A percentile compares a stretch with the other conserved stretches of the same genome.
Evolutionary conservation across 371 early-diverging fungal genomes (phyloP).

Genomic region (Mortierella sp.): DNA sequence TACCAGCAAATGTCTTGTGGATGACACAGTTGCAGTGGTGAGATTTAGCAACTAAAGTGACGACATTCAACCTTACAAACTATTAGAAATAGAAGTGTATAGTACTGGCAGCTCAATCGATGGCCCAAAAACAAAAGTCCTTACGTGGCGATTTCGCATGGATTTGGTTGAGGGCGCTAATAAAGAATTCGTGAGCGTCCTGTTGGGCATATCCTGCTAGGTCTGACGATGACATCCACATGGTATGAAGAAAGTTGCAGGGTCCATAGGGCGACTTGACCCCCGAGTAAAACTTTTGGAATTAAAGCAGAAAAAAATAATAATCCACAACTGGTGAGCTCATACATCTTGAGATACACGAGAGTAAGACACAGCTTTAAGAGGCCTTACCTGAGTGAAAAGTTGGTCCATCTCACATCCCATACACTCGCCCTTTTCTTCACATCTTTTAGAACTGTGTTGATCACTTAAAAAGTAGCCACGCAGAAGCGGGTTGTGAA

Average conservation of each 20-base stretch:
- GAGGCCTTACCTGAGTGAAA: constrained; percentile 71
- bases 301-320: neutral
- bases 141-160: constrained; percentile 70
- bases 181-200: constrained; percentile 97
- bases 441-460: constrained; percentile 78
- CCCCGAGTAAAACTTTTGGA: constrained; percentile 73
- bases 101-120: neutral
- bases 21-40: constrained; percentile 85
- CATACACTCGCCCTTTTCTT: constrained; percentile 76
- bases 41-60: constrained; percentile 17
- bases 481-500: constrained; percentile 91
- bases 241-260: constrained; percentile 80
- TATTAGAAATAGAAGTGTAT: neutral
- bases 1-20: constrained; percentile 92
- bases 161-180: constrained; percentile 86
- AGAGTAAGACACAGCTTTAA: no score
- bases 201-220: constrained; percentile 95
- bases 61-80: neutral
- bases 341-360: neutral
- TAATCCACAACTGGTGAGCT: no score
- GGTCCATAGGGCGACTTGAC: constrained; percentile 84
- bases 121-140: constrained; percentile 7
- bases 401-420: constrained; percentile 92
- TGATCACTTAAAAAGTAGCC: constrained; percentile 89
- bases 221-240: constrained; percentile 90